phyloP scores from a whole-genome alignment of 805 yeast genomes.

The Wickerhamomyces pijperi region DNA sequence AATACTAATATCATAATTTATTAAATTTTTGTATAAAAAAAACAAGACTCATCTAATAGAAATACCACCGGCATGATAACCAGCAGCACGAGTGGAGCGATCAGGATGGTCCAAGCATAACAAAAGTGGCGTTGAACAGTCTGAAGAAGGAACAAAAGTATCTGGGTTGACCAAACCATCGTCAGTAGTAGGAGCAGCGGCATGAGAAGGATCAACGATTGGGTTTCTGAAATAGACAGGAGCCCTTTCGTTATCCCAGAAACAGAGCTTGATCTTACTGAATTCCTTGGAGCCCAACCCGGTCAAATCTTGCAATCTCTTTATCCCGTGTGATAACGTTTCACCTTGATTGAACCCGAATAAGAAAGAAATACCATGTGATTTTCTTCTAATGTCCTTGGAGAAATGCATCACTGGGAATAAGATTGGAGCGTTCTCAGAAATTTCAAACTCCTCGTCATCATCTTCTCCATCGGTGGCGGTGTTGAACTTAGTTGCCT shows the following conservation, averaged over 20 bases:
- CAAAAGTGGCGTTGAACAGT: slow-evolving; percentile 35
- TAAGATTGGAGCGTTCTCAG: slow-evolving; percentile 27
- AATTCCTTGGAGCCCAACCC: slow-evolving; percentile 78
- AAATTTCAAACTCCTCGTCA: slow-evolving; percentile 10
- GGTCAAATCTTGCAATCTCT: slow-evolving; percentile 54
- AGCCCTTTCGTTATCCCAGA: slow-evolving; percentile 21
- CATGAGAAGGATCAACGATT: background rate
- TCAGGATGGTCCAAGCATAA: slow-evolving; percentile 87
- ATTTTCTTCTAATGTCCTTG: slow-evolving; percentile 42
- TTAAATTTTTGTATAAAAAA: no score
- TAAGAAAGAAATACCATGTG: slow-evolving; percentile 81
- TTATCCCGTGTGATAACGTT: slow-evolving; percentile 45
- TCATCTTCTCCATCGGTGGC: slow-evolving; percentile 9
- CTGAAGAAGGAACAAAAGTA: slow-evolving; percentile 39
- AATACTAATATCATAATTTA: no score
- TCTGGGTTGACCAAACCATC: slow-evolving; percentile 10
- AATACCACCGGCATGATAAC: slow-evolving; percentile 40
- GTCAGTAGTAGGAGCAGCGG: background rate
- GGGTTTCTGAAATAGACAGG: slow-evolving; percentile 29
- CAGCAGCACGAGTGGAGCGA: slow-evolving; percentile 47
- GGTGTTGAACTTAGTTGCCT: slow-evolving; percentile 10
- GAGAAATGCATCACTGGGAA: slow-evolving; percentile 71
- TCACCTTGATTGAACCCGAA: slow-evolving; percentile 67
- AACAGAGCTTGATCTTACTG: slow-evolving; percentile 51
- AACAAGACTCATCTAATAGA: slow-evolving; percentile 22